phyloP scores from a whole-genome alignment of 192 early-diverging fungal genomes.

The Powellomyces hirtus region DNA sequence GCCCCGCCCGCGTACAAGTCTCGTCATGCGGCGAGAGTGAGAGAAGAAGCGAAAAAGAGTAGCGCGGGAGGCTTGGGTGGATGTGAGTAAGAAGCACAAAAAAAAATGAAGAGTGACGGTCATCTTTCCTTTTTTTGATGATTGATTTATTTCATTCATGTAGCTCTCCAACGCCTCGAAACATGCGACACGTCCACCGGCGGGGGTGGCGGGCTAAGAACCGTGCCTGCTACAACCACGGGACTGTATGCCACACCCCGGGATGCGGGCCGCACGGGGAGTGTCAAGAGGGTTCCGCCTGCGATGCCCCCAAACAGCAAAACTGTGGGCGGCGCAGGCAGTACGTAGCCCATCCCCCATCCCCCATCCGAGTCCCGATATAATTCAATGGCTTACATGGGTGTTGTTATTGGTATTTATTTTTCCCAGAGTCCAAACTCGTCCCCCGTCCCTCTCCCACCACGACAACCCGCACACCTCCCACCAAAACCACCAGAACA shows the following conservation, averaged over 20 bases:
- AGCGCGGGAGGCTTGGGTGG: background rate
- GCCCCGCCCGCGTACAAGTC: background rate
- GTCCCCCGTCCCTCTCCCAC: background rate
- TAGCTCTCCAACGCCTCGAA: slow-evolving; percentile 1
- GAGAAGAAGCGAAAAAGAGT: background rate
- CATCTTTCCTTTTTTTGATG: background rate
- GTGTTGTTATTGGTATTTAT: too few species aligned
- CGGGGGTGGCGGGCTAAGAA: background rate
- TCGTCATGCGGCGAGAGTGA: background rate
- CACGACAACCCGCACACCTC: background rate
- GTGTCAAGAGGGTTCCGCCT: background rate
- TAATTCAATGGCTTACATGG: background rate
- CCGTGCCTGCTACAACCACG: background rate
- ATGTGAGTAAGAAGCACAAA: background rate
- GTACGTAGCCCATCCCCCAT: background rate
- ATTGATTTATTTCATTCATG: background rate
- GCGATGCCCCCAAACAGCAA: background rate
- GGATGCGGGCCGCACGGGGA: background rate
- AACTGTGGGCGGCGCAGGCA: background rate
- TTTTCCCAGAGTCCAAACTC: background rate
- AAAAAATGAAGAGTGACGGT: background rate
- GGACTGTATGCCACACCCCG: background rate
- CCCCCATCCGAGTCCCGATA: background rate
- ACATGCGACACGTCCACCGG: background rate
- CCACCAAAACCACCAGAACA: too few species aligned